These are phyloP conservation scores for Cerioporus squamosus DNA, from an alignment of 1,284 basidiomycete genomes.

Conservation along the genomic window DNA sequence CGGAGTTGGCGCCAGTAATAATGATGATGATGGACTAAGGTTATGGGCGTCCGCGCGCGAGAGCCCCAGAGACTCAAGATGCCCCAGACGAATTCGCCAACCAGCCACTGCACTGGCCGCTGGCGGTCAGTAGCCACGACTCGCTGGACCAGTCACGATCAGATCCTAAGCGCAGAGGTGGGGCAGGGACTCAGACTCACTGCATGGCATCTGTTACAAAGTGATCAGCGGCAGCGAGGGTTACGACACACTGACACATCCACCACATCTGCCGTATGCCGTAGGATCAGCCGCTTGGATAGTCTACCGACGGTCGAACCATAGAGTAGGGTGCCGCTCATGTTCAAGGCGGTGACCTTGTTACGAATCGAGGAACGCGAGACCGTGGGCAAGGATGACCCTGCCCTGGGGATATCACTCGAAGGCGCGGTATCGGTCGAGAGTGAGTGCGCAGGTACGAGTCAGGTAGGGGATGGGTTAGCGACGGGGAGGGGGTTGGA, in stretches of 20 bases:
- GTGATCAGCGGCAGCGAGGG: background rate
- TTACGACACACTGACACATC: background rate
- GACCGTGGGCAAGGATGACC: background rate
- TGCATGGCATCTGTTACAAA: background rate
- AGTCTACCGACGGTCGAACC: too few species aligned
- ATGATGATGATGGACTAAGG: background rate
- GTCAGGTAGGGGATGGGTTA: too few species aligned
- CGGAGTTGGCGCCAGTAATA: background rate
- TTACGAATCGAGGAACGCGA: background rate
- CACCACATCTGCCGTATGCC: background rate
- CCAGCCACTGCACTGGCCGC: too few species aligned
- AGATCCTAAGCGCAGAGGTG: background rate
- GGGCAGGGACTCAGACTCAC: background rate
- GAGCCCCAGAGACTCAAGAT: background rate
- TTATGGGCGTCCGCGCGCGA: background rate
- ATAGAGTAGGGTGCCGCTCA: background rate
- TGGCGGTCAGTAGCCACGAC: too few species aligned
- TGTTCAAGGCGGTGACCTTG: background rate
- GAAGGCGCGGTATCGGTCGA: too few species aligned
- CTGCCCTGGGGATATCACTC: too few species aligned
- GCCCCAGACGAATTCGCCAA: too few species aligned
- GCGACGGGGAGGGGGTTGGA: too few species aligned
- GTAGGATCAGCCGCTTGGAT: background rate
- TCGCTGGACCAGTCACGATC: too few species aligned
- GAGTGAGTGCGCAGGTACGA: too few species aligned